Evolutionary conservation across 23 red algal species (phyloP), one percentile per base, ranked within the genome.

Genomic region (Gracilaria gracilis): DNA sequence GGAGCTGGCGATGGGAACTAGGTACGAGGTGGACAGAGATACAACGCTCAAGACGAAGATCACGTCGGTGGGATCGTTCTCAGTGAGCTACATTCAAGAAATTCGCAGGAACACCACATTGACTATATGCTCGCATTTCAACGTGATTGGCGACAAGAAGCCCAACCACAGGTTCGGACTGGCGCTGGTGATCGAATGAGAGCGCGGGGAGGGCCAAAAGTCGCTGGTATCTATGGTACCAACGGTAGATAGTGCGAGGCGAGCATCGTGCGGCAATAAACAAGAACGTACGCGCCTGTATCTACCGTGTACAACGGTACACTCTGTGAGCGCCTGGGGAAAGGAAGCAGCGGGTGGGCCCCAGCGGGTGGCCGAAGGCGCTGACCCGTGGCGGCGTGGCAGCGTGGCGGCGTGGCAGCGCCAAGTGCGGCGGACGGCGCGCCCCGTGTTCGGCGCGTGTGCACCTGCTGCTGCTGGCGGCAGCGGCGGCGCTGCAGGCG

Each of bases 31-130:
- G 42, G 95, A 90, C 49, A 35, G 73, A 27, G 87, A 84, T 20
- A 86, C 86, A 23, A 84, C 95, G 19, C 40, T 96, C 25, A 96
- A 96, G 80, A 91, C 72, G 65, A 96, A 96, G 83, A 81, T 96
- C 36, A 81, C 84, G 38, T 96, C 95, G 34, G 61, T 44, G n/a
- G 95, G 95, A 32, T 57, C 80, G 75, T 53, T 96, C n/a, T 87
- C 81, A 20, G 82, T 88, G 67, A 91, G 85, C 70, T 91, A 89
- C 79, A 93, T 87, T 51, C 95, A 96, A 24, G 90, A 88, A 21
- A 85, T 96, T 33, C 81, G 87, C 36, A 72, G 71, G 25, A 92
- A 89, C 47, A 87, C 95, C 16, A 93, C 89, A 69, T 47, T 96
- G 37, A 89, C 86, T 21, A 67, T 96, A 40, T 91, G 83, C 61